Evolutionary conservation across 2,329 filamentous ascomycete species (phyloP), one percentile per base, ranked within the genome.

Genomic region (Ampelomyces quisqualis): DNA sequence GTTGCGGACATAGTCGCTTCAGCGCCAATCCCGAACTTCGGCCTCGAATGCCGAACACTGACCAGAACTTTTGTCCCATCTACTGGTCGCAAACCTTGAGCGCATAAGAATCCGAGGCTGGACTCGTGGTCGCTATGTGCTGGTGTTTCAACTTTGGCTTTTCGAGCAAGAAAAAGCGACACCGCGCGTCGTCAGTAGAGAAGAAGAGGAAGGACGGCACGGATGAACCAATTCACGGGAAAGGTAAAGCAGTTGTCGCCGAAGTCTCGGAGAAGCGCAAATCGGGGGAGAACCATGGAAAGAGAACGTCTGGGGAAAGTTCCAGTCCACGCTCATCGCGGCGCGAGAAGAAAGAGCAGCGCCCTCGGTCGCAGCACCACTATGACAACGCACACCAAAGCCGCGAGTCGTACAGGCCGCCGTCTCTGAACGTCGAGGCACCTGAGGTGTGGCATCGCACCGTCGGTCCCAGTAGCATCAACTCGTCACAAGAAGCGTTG

Each of bases 61-160:
- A 49, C 45, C 40, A 43, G 38, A 22, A 34, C 41, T 33, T 45
- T 34, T 15, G 43, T 36, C 40, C 41, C 42, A 40, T 26, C 48
- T 49, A 40, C 27, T 52, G 48, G 38, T 47, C 43, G 21, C 47
- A 47, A 40, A 36, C 33, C 35, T 41, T 47, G 34, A 44, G 57
- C 58, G 57, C 57, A 57, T 57, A 59, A 52, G 53, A 47, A 57
- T 51, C 48, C 47, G 41, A 52, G 49, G 50, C 43, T 38, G 38
- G 48, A 39, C 45, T 49, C 45, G 49, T 54, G 55, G 43, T 61
- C 57, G 55, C 57, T 46, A 68, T 68, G 65, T 68, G 65, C 53
- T 67, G 64, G 57, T 62, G 59, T 49, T 65, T 63, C 47, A 58
- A 55, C 34, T 67, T 65, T 42, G 56, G 57, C 38, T 42, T 56